These are phyloP conservation scores for Euclidium syriacum DNA, from an alignment of 345 rosid species.

Conservation along the genomic window DNA sequence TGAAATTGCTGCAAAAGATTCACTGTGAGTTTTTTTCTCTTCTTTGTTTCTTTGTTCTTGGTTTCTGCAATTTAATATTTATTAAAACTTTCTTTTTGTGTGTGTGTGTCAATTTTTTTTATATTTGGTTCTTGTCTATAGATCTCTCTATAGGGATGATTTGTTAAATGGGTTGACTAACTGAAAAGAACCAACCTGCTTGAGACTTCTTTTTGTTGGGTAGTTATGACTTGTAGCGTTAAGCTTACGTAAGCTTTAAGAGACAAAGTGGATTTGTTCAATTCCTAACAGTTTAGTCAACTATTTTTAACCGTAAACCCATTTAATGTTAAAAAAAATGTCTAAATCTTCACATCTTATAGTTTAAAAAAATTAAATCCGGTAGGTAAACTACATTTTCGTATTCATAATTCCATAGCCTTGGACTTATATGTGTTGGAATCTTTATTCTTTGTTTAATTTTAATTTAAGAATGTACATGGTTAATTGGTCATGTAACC, in stretches of 20 bases:
- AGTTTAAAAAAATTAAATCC: too few species aligned
- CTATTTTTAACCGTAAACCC: conserved; percentile 18
- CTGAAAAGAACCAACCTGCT: conserved; percentile 25
- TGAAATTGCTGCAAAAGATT: neutral
- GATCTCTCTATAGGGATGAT: conserved; percentile 7
- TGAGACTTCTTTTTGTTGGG: conserved; percentile 22
- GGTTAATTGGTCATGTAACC: neutral
- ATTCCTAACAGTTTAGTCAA: conserved; percentile 23
- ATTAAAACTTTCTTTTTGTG: neutral
- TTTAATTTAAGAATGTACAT: neutral
- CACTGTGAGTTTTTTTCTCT: neutral
- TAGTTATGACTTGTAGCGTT: conserved; percentile 32
- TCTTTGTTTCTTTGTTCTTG: neutral
- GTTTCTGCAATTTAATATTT: neutral
- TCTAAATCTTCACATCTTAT: neutral
- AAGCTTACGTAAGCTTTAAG: conserved; percentile 22
- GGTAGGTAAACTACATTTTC: conserved; percentile 26
- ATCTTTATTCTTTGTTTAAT: neutral
- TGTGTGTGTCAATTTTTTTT: neutral
- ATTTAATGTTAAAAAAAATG: neutral
- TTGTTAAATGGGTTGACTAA: conserved; percentile 35
- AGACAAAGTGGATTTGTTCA: conserved; percentile 31
- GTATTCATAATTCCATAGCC: neutral
- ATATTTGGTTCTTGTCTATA: neutral
- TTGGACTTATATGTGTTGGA: conserved; percentile 9